Evolutionary conservation across 2,329 filamentous ascomycete species (phyloP).

Genomic region (Paraconiothyrium brasiliense): DNA sequence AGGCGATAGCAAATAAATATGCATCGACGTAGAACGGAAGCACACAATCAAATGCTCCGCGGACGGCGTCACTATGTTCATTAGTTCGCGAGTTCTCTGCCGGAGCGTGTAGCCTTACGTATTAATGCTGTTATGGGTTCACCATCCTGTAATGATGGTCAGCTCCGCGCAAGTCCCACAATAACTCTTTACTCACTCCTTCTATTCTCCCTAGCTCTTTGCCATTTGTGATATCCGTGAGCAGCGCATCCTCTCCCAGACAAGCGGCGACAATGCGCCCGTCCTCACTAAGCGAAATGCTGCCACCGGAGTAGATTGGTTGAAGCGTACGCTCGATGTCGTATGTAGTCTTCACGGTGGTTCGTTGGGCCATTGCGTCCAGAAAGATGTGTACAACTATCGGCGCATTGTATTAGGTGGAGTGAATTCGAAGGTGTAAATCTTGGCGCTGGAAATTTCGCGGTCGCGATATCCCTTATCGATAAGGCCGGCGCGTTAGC

Average conservation of each 20-base stretch:
- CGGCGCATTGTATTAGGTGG: constrained; percentile 13
- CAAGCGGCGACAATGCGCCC: constrained; percentile 86
- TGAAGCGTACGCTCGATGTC: constrained; percentile 83
- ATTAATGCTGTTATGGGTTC: constrained; percentile 80
- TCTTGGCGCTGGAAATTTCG: constrained; percentile 39
- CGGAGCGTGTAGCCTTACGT: constrained; percentile 54
- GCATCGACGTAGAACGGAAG: constrained; percentile 95
- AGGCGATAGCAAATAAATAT: constrained; percentile 78
- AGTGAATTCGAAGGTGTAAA: constrained; percentile 20
- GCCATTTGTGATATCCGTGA: constrained; percentile 86
- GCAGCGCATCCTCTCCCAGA: constrained; percentile 88
- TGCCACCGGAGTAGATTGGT: constrained; percentile 93
- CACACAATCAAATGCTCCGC: constrained; percentile 89
- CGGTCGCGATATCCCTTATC: constrained; percentile 34
- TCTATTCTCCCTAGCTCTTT: constrained; percentile 85
- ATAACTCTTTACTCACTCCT: constrained; percentile 67
- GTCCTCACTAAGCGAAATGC: constrained; percentile 81
- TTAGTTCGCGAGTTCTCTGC: constrained; percentile 18
- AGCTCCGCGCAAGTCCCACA: constrained; percentile 34
- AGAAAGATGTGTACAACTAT: constrained; percentile 3
- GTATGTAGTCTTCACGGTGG: constrained; percentile 83
- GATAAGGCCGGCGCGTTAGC: constrained; percentile 36
- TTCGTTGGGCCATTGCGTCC: constrained; percentile 62
- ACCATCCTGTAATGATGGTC: constrained; percentile 58
- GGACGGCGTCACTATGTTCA: constrained; percentile 77